Evolutionary conservation across 1,284 basidiomycete genomes (phyloP).

Genomic region (Retiboletus flavoniger): DNA sequence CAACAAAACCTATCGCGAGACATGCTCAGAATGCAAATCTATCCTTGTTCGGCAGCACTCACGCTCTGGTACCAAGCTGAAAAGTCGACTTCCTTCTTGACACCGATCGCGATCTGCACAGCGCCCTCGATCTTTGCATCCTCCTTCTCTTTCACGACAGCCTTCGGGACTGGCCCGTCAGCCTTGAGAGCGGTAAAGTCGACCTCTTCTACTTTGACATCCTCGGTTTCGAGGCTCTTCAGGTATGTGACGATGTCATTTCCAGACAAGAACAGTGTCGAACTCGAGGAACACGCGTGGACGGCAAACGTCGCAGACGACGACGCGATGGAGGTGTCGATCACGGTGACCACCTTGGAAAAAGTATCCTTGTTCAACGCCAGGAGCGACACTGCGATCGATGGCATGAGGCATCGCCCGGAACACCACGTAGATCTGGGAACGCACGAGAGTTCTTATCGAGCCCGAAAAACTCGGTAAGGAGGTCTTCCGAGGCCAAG

Average conservation of each 20-base stretch:
- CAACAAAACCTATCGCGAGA: conserved; percentile 72
- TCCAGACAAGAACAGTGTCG: conserved; percentile 77
- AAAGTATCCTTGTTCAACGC: conserved; percentile 71
- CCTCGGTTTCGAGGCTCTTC: conserved; percentile 63
- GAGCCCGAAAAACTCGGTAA: conserved; percentile 81
- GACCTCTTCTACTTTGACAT: conserved; percentile 64
- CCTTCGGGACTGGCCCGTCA: conserved; percentile 42
- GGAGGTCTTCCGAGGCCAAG: conserved; percentile 84
- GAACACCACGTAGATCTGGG: background rate
- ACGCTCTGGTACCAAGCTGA: conserved; percentile 93
- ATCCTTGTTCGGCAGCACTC: conserved; percentile 27
- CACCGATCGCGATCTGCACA: conserved; percentile 88
- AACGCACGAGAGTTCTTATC: conserved; percentile 85
- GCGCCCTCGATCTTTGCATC: conserved; percentile 83
- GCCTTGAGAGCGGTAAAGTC: conserved; percentile 70
- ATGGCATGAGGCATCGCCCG: background rate
- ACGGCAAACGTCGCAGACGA: conserved; percentile 68
- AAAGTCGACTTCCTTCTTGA: conserved; percentile 95
- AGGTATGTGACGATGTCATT: conserved; percentile 75
- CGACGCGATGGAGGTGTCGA: conserved; percentile 75
- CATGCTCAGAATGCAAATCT: conserved; percentile 4
- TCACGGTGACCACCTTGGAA: conserved; percentile 72
- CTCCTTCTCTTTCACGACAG: conserved; percentile 61
- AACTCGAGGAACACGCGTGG: conserved; percentile 68
- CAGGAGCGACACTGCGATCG: conserved; percentile 69